Percentiles rank a stretch among this genome's conserved stretches.
Conservation (phyloP, 129 eudicot genomes). For the Chrysanthemum makinoi region DNA sequence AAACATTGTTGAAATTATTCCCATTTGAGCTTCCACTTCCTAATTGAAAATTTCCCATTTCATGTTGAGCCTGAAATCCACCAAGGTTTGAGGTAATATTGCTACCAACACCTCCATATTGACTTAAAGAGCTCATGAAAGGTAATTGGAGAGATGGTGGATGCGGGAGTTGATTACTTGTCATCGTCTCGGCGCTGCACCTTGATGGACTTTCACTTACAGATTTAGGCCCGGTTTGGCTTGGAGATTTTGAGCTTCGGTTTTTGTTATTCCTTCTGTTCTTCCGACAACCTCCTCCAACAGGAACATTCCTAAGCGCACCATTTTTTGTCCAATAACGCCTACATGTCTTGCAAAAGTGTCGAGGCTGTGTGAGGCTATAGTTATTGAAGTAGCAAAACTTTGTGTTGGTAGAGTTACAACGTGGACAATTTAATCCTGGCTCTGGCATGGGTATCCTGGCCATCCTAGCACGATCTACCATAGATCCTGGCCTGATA, state of each 20-base stretch:
- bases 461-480: slow-evolving; percentile 68
- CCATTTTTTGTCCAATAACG: slow-evolving; percentile 70
- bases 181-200: slow-evolving; percentile 46
- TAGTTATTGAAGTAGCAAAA: slow-evolving; percentile 79
- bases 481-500: slow-evolving; percentile 69
- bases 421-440: slow-evolving; percentile 64
- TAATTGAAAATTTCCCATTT: slow-evolving; percentile 45
- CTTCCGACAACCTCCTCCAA: slow-evolving; percentile 72
- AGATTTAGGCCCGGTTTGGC: slow-evolving; percentile 38
- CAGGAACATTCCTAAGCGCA: slow-evolving; percentile 64
- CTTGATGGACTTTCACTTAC: slow-evolving; percentile 48
- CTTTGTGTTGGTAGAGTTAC: slow-evolving; percentile 69
- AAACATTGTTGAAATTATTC: slow-evolving; percentile 29
- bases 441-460: slow-evolving; percentile 64
- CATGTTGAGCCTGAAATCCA: slow-evolving; percentile 47
- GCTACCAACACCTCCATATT: slow-evolving; percentile 39
- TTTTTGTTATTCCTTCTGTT: slow-evolving; percentile 56
- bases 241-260: slow-evolving; percentile 46
- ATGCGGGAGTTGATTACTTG: slow-evolving; percentile 34
- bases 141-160: slow-evolving; percentile 49
- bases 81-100: slow-evolving; percentile 39
- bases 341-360: slow-evolving; percentile 74
- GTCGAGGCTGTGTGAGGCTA: slow-evolving; percentile 65
- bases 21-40: slow-evolving; percentile 46
- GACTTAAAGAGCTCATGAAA: slow-evolving; percentile 51